These are phyloP conservation scores for Scheffersomyces ergatensis DNA, from an alignment of 805 yeast genomes.

Conservation along the genomic window DNA sequence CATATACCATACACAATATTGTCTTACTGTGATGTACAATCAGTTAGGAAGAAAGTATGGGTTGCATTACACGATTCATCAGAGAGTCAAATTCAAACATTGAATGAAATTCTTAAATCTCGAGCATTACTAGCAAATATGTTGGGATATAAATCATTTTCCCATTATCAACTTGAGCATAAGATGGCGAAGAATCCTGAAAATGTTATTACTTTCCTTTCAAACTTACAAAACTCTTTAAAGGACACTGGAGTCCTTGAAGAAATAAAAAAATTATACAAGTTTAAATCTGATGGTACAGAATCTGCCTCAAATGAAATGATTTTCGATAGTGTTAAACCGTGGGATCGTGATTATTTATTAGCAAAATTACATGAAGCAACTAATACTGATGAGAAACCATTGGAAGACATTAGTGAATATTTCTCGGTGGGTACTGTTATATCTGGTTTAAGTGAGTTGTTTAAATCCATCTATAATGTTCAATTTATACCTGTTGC, in stretches of 20 bases:
- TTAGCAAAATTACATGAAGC: conserved; percentile 16
- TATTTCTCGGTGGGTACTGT: conserved; percentile 86
- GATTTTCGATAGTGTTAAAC: conserved; percentile 52
- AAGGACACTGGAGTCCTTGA: conserved; percentile 47
- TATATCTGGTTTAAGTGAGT: conserved; percentile 72
- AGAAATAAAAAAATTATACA: conserved; percentile 55
- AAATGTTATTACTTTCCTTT: conserved; percentile 69
- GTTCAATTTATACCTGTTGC: conserved; percentile 68
- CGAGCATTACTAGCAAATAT: conserved; percentile 71
- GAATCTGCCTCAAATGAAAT: conserved; percentile 7
- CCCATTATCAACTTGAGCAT: conserved; percentile 79
- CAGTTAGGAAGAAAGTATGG: conserved; percentile 72
- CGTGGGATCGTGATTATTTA: conserved; percentile 89
- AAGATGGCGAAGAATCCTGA: conserved; percentile 86
- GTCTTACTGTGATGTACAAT: conserved; percentile 52
- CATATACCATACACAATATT: conserved; percentile 64
- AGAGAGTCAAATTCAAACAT: conserved; percentile 54
- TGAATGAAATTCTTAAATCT: conserved; percentile 59
- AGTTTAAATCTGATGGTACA: conserved; percentile 15
- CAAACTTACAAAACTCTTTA: conserved; percentile 51
- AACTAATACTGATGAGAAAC: conserved; percentile 25
- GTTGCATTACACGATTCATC: conserved; percentile 65
- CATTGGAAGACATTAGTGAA: conserved; percentile 50
- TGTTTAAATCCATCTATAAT: conserved; percentile 74
- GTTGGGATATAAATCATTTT: conserved; percentile 67